phyloP scores from a whole-genome alignment of 352 stramenopile species.

The Phytopythium montanum region DNA sequence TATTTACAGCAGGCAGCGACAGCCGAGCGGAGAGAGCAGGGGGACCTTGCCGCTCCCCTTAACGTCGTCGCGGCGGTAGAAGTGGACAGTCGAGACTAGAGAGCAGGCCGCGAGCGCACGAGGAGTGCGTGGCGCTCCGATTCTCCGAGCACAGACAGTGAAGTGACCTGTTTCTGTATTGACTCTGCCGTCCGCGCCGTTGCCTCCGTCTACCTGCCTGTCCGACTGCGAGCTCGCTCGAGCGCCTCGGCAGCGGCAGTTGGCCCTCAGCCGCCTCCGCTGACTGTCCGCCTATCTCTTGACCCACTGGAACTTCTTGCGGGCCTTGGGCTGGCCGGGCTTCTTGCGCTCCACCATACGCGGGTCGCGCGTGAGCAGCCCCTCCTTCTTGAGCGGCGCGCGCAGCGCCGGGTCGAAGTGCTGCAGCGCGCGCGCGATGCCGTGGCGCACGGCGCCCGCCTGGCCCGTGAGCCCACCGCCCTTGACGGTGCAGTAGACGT shows the following conservation, averaged over 20 bases:
- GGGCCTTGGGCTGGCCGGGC: constrained; percentile 92
- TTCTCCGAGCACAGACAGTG: no score
- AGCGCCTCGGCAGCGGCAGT: no score
- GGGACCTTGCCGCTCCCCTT: no score
- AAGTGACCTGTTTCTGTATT: constrained; percentile 2
- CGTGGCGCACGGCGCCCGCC: constrained; percentile 92
- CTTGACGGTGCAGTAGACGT: constrained; percentile 90
- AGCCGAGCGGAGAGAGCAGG: no score
- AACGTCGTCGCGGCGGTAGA: no score
- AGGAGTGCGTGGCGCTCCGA: no score
- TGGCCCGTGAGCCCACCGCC: constrained; percentile 94
- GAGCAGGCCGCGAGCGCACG: no score
- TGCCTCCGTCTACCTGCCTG: background rate
- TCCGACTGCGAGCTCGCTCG: background rate
- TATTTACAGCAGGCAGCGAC: no score
- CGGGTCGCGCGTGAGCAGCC: constrained; percentile 93
- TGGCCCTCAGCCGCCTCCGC: constrained; percentile 3
- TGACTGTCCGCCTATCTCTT: constrained; percentile 89
- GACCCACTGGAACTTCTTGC: constrained; percentile 98
- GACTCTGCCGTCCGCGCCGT: background rate
- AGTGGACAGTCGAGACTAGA: no score
- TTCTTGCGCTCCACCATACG: constrained; percentile 98
- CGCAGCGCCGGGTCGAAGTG: constrained; percentile 93
- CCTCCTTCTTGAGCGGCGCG: constrained; percentile 89
- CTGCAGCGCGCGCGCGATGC: constrained; percentile 91